Evolutionary conservation across 257 asterid genomes (phyloP), one percentile per base, ranked within the genome.

Genomic region (Nicotiana sylvestris): DNA sequence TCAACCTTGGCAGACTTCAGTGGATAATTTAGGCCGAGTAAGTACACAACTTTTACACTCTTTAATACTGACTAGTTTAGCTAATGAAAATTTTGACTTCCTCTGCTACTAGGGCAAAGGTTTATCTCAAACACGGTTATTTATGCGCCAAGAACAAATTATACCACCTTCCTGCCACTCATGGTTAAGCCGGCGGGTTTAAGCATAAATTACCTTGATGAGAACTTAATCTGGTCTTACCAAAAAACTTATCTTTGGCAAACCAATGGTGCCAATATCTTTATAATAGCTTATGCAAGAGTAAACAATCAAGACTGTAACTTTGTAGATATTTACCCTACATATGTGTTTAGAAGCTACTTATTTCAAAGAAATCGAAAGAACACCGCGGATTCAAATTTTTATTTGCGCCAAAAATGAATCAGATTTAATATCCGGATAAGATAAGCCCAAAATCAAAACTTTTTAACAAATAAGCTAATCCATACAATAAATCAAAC

Each of bases 391-490:
- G 9, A 76, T 76, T 76, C 43, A 51, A 7, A 76, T 27, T 12
- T 72, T 12, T 46, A 72, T 72, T 11, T 43, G 6, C 2, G 51
- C 51, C 51, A 43, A 55, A 55, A 55, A 55, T 1, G 6, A 55
- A n/a, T 9, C 21, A 2, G 15, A 55, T 81, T 18, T 53, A 61
- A 64, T 27, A 7, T 18, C 64, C 9, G 77, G 39, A 37, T 37
- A 15, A 29, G 1, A 61, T 12, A 43, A 17, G 10, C 76, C 25
- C 79, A 86, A 72, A 80, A 76, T 78, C 76, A 74, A 68, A 81
- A 74, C 35, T 82, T 77, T 81, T 25, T 25, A 84, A 57, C n/a
- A 58, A 17, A 58, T 53, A 83, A 55, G 43, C 80, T 35, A 77
- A 85, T 81, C 67, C 13, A 29, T 82, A 72, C 58, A 58, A 77